Conservation (phyloP, 257 asterid genomes). For the Thymus quinquecostatus region DNA sequence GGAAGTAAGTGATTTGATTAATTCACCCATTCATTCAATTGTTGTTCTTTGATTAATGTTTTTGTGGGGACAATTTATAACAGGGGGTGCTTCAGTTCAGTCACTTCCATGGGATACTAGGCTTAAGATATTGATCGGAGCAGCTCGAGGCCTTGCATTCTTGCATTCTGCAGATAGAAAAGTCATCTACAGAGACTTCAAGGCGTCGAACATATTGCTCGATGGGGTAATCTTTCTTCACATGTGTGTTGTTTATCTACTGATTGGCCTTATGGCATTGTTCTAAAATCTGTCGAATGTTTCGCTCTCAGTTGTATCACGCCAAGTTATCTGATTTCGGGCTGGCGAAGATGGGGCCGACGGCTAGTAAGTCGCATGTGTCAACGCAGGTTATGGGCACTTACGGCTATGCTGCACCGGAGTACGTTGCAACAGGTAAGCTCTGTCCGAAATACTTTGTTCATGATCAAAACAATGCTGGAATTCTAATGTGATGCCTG, state of each 20-base stretch:
- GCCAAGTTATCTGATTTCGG: conserved; percentile 81
- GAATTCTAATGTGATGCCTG: conserved; percentile 10
- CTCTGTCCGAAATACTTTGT: too few species aligned
- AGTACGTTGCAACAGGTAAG: conserved; percentile 70
- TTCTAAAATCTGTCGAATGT: conserved; percentile 15
- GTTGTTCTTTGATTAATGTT: not conserved
- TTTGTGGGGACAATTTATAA: not conserved
- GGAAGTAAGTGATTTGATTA: conserved; percentile 50
- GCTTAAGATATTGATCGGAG: conserved; percentile 63
- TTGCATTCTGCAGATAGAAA: conserved; percentile 61
- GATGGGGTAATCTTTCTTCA: conserved; percentile 54
- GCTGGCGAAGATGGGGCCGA: conserved; percentile 67
- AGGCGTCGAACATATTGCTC: conserved; percentile 80
- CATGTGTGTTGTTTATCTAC: not conserved
- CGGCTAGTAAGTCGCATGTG: conserved; percentile 70
- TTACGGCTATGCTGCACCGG: conserved; percentile 80
- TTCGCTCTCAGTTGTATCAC: conserved; percentile 53
- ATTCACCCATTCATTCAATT: not conserved
- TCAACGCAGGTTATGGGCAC: conserved; percentile 78
- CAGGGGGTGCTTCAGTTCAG: conserved; percentile 78
- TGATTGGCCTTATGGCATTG: not conserved
- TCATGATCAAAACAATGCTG: not conserved
- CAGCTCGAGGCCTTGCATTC: conserved; percentile 75
- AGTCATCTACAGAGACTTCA: conserved; percentile 77
- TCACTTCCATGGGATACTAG: conserved; percentile 77